phyloP scores from a whole-genome alignment of 2,329 filamentous ascomycete genomes.

The Lachnellula occidentalis region DNA sequence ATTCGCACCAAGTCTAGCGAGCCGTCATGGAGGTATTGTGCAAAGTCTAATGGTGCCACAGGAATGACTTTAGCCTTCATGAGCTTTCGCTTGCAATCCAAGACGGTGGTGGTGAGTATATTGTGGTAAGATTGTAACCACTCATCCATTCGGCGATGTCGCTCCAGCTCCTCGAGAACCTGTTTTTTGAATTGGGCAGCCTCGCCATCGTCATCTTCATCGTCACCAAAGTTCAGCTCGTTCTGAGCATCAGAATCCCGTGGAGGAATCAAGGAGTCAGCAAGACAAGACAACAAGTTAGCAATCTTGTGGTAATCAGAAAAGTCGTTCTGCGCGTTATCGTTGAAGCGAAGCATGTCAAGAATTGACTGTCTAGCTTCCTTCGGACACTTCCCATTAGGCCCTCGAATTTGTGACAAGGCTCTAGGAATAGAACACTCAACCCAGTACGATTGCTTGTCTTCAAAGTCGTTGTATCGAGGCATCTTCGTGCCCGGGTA shows the following conservation, averaged over 20 bases:
- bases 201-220: conserved; percentile 38
- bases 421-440: conserved; percentile 79
- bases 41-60: conserved; percentile 48
- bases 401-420: conserved; percentile 71
- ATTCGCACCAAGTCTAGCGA: conserved; percentile 59
- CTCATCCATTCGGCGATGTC: conserved; percentile 62
- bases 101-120: conserved; percentile 56
- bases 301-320: conserved; percentile 89
- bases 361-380: conserved; percentile 78
- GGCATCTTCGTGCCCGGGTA: conserved; percentile 72
- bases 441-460: conserved; percentile 78
- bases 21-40: conserved; percentile 60
- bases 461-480: conserved; percentile 82
- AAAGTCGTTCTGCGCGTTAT: conserved; percentile 83
- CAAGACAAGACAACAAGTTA: conserved; percentile 63
- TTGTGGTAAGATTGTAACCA: conserved; percentile 66
- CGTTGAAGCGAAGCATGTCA: conserved; percentile 86
- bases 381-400: conserved; percentile 69
- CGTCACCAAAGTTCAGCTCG: conserved; percentile 37
- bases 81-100: conserved; percentile 55
- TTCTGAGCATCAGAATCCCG: conserved; percentile 33
- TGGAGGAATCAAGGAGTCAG: conserved; percentile 50
- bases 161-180: conserved; percentile 58
- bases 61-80: conserved; percentile 61
- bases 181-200: conserved; percentile 36